Base-by-base conservation (phyloP, 2,329 filamentous ascomycete species). In the Tolypocladium tundrense region DNA sequence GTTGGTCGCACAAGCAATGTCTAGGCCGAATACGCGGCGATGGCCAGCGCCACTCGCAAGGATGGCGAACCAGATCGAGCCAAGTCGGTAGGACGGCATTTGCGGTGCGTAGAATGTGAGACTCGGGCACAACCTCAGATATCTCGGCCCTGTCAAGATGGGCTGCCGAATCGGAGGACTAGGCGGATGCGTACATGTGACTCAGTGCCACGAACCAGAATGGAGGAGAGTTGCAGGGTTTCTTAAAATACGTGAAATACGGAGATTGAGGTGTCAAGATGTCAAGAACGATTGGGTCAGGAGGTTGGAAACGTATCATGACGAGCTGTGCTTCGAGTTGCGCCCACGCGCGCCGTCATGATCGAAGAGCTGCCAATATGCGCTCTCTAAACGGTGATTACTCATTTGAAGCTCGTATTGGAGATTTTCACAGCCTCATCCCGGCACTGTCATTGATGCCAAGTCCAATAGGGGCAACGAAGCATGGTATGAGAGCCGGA, bases 41-140 rank as follows among this genome's bases (percentile, higher is more conserved):
- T 21, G 19, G 19, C 37, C 51, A 54, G 55, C 60, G 63, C 63
- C 62, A 63, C 63, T 63, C 60, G 59, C 58, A 58, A 62, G 53
- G 50, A 48, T 55, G 55, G 33, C 62, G 58, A 64, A 59, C 59
- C 63, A 57, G 58, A 63, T 59, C 24, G 14, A 42, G 13, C n/a
- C 27, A 33, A 11, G 24, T 10, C 8, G 41, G 35, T 41, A 14
- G 27, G 39, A 57, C 55, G 35, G 19, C 13, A 43, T 14, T 4
- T 10, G 41, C 35, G n/a, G n/a, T 51, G 31, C 3, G 16, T 35
- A 8, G 19, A 35, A 54, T 10, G 56, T 52, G 56, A 51, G 56
- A 54, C 52, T 11, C 42, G 33, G 51, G 16, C 27, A 33, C 27
- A n/a, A n/a, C 27, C 27, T 9, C 48, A 33, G 27, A 33, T 19